Evolutionary conservation across 495 filamentous ascomycete genomes (phyloP).

Genomic region (Talaromyces wortmannii): DNA sequence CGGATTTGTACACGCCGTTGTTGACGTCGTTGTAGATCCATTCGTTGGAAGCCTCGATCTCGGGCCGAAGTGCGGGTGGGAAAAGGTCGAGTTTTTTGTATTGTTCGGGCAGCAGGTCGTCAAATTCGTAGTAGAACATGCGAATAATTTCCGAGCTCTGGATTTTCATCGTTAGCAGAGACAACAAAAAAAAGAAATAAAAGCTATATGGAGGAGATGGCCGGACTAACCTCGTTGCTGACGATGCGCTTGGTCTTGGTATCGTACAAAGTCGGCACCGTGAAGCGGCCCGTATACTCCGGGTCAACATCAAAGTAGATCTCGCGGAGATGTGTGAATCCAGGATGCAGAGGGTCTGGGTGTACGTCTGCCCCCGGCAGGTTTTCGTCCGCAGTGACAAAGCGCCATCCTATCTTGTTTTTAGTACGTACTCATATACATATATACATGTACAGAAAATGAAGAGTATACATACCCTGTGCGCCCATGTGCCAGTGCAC

Average conservation of each 20-base stretch:
- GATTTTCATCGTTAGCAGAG: too few relatives aligned
- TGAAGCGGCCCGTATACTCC: slow-evolving; percentile 52
- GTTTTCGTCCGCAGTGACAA: slow-evolving; percentile 57
- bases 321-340: slow-evolving; percentile 50
- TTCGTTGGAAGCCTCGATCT: slow-evolving; percentile 71
- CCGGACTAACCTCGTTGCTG: slow-evolving; percentile 42
- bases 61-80: slow-evolving; percentile 45
- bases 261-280: slow-evolving; percentile 58
- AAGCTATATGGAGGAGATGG: not conserved
- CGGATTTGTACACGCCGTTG: slow-evolving; percentile 78
- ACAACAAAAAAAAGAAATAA: too few relatives aligned
- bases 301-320: slow-evolving; percentile 56
- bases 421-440: not conserved
- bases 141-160: slow-evolving; percentile 53
- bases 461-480: slow-evolving; percentile 34
- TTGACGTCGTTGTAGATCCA: slow-evolving; percentile 85
- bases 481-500: slow-evolving; percentile 64
- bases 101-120: slow-evolving; percentile 52
- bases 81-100: slow-evolving; percentile 58
- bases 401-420: slow-evolving; percentile 65
- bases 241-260: slow-evolving; percentile 51
- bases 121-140: slow-evolving; percentile 70
- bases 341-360: slow-evolving; percentile 44
- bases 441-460: not conserved
- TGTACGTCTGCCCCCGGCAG: slow-evolving; percentile 50